phyloP scores from a whole-genome alignment of 768 basidiomycete genomes.

The Tricholoma matsutake region DNA sequence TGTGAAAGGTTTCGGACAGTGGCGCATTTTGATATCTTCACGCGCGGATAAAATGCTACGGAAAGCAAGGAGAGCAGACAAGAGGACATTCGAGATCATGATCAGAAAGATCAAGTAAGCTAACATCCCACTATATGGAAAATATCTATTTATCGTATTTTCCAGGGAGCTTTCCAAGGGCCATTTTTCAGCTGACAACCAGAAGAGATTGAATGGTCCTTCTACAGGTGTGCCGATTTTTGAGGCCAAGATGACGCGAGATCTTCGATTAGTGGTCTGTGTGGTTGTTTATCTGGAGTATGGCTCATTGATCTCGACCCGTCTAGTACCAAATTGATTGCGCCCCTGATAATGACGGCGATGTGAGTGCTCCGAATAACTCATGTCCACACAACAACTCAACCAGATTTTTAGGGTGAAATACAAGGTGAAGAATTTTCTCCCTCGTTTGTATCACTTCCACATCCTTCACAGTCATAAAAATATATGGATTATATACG shows the following conservation, averaged over 20 bases:
- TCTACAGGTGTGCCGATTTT: conserved; percentile 13
- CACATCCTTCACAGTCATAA: conserved; percentile 5
- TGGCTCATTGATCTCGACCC: too few relatives aligned
- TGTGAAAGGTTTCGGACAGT: conserved; percentile 58
- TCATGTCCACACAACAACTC: neutral
- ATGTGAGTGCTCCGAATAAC: neutral
- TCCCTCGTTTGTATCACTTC: neutral
- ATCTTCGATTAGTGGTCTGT: conserved; percentile 14
- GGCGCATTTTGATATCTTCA: conserved; percentile 55
- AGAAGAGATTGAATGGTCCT: conserved; percentile 11
- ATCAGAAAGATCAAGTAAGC: conserved; percentile 67
- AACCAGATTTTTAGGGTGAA: conserved; percentile 7
- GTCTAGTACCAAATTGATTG: conserved; percentile 16
- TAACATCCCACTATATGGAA: neutral
- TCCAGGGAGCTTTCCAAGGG: conserved; percentile 57
- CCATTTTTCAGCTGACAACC: conserved; percentile 14
- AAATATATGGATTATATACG: conserved; percentile 13
- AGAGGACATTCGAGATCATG: conserved; percentile 46
- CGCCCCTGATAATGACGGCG: conserved; percentile 8
- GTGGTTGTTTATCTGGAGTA: neutral
- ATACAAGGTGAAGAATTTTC: conserved; percentile 7
- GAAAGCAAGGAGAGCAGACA: conserved; percentile 43
- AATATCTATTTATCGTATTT: neutral
- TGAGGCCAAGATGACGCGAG: conserved; percentile 14
- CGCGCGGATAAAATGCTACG: conserved; percentile 50